Evolutionary conservation across 2,329 filamentous ascomycete species (phyloP).

Genomic region (Lecanicillium sp.): DNA sequence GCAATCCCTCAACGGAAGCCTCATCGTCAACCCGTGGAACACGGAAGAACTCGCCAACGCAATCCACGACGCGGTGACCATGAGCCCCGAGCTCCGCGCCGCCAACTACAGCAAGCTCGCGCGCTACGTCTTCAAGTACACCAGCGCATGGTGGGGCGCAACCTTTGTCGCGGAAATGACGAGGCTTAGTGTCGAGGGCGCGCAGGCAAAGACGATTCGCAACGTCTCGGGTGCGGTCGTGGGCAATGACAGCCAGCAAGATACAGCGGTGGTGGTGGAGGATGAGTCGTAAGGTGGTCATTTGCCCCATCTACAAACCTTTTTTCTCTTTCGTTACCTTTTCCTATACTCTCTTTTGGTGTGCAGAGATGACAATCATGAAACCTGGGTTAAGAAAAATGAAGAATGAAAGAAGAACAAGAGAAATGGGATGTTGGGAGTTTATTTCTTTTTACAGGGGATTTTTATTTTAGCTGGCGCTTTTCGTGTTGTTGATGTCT

Average conservation of each 20-base stretch:
- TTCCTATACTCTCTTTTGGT: no score
- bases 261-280: neutral
- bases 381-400: neutral
- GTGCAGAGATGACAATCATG: no score
- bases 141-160: slow-evolving; percentile 92
- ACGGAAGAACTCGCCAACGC: slow-evolving; percentile 90
- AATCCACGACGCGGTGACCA: slow-evolving; percentile 93
- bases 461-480: slow-evolving; percentile 4
- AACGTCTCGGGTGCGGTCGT: slow-evolving; percentile 32
- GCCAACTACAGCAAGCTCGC: slow-evolving; percentile 87
- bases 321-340: no score
- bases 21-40: slow-evolving; percentile 98
- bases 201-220: slow-evolving; percentile 29
- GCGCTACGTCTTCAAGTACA: slow-evolving; percentile 96
- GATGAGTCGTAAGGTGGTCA: neutral
- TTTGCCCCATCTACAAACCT: no score
- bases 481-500: slow-evolving; percentile 4
- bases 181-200: slow-evolving; percentile 34
- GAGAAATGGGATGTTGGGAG: no score
- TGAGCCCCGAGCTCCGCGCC: slow-evolving; percentile 80
- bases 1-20: slow-evolving; percentile 83
- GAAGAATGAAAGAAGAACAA: neutral
- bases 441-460: neutral
- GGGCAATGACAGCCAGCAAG: slow-evolving; percentile 8
- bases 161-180: slow-evolving; percentile 81